phyloP scores from a whole-genome alignment of 1,284 basidiomycete genomes.

The Trametes pubescens region DNA sequence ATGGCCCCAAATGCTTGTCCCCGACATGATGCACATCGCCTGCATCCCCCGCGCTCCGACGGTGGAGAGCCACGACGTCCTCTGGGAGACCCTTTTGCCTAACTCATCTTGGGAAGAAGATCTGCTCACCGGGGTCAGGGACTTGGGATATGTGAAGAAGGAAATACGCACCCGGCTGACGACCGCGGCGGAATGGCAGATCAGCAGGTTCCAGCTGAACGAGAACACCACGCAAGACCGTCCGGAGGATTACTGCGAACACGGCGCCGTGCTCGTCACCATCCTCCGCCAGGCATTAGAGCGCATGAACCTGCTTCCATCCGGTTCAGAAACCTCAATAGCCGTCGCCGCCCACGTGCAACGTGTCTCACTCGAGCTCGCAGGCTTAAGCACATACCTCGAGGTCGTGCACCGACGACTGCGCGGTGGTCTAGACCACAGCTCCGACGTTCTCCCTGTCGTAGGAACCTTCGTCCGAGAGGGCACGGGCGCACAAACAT shows the following conservation, averaged over 20 bases:
- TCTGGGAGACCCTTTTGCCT: no score
- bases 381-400: constrained; percentile 7
- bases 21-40: constrained; percentile 1
- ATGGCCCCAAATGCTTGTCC: constrained; percentile 16
- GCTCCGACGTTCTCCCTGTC: not conserved
- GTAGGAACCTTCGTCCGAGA: constrained; percentile 5
- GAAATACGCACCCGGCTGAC: not conserved
- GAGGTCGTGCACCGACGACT: constrained; percentile 1
- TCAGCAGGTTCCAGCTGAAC: no score
- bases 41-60: constrained; percentile 9
- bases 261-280: constrained; percentile 6
- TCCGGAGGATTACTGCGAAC: not conserved
- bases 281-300: constrained; percentile 9
- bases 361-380: constrained; percentile 13
- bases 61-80: not conserved
- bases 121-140: not conserved
- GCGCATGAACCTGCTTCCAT: constrained; percentile 10
- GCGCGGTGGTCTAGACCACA: not conserved
- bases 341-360: constrained; percentile 13
- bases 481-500: constrained; percentile 1
- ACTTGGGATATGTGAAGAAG: constrained; percentile 2
- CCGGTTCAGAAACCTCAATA: constrained; percentile 1
- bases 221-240: no score
- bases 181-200: no score
- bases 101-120: constrained; percentile 7